Percentiles rank a stretch among this genome's conserved stretches.
Conservation (phyloP, 192 early-diverging fungal genomes). For the Backusella liffmaniae region DNA sequence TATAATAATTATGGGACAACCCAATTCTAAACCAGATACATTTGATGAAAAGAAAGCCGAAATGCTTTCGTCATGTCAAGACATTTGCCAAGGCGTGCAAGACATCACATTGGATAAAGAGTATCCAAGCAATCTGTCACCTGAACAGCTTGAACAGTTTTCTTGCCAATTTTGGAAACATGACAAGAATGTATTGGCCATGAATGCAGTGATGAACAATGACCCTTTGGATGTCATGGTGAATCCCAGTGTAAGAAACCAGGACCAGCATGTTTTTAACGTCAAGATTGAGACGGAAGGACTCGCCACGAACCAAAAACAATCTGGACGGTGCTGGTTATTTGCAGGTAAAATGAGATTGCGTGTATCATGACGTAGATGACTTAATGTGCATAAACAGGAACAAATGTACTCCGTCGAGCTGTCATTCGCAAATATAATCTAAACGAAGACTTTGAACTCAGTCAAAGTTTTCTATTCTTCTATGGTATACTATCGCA, state of each 20-base stretch:
- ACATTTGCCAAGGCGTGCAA: background rate
- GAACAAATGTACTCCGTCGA: conserved; percentile 64
- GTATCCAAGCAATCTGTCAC: conserved; percentile 7
- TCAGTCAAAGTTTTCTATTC: conserved; percentile 72
- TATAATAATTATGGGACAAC: background rate
- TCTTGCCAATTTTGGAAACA: conserved; percentile 54
- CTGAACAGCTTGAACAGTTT: conserved; percentile 20
- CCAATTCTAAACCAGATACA: background rate
- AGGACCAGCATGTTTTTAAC: conserved; percentile 54
- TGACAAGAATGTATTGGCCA: conserved; percentile 65
- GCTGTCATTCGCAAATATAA: conserved; percentile 61
- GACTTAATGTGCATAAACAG: background rate
- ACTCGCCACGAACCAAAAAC: conserved; percentile 68
- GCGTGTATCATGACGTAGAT: background rate
- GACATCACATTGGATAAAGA: background rate
- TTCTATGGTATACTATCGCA: conserved; percentile 22
- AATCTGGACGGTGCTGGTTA: conserved; percentile 77
- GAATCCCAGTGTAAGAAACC: conserved; percentile 51
- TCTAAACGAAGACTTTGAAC: conserved; percentile 69
- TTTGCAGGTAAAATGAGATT: conserved; percentile 60
- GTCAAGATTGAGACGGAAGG: conserved; percentile 51
- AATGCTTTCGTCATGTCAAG: background rate
- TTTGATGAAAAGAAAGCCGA: background rate
- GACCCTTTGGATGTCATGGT: conserved; percentile 56
- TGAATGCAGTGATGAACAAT: conserved; percentile 63